Evolutionary conservation across 495 filamentous ascomycete species (phyloP), one percentile per base, ranked within the genome.

Genomic region (Barbatosphaeria neglecta): DNA sequence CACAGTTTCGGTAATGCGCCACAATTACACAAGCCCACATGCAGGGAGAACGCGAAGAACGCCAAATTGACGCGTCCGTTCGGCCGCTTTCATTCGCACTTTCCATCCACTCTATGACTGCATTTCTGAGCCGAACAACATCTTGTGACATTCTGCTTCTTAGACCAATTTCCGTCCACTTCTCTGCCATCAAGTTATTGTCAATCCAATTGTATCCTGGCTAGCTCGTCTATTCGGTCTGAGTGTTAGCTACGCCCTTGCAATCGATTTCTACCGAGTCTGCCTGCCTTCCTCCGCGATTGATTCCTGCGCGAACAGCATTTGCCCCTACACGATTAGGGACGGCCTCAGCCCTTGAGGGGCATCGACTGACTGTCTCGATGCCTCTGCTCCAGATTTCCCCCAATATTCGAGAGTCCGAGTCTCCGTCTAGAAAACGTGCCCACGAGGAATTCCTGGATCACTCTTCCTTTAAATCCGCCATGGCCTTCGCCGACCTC

Each of bases 361-460:
- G n/a, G n/a, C n/a, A n/a, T n/a, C n/a, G n/a, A n/a, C 25, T 35
- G 28, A 15, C 31, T n/a, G 31, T 15, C 43, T 22, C 46, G 35
- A 70, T 69, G 66, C 64, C 69, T 58, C 52, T 67, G 35, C 50
- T 61, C 37, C 46, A 57, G 6, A 56, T 65, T 46, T 65, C 65
- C 13, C 55, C 60, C 19, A 64, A 63, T 39, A 50, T 63, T 7
- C 57, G 67, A 41, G 60, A 63, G 38, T 45, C 54, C 39, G 62
- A 65, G 10, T 47, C 53, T 11, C 47, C 46, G 16, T 39, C 44
- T 19, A 52, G 57, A 19, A 69, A 71, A 53, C 54, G 65, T 42
- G 53, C 53, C 9, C 65, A 63, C 47, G 46, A 60, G 11, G 65
- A 67, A 8, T 69, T 65, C 33, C 22, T 57, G 1, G 55, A 57